A percentile compares a stretch with the other conserved stretches of the same genome.
Evolutionary conservation across 768 basidiomycete genomes (phyloP).

Genomic region (Mycena crocata): DNA sequence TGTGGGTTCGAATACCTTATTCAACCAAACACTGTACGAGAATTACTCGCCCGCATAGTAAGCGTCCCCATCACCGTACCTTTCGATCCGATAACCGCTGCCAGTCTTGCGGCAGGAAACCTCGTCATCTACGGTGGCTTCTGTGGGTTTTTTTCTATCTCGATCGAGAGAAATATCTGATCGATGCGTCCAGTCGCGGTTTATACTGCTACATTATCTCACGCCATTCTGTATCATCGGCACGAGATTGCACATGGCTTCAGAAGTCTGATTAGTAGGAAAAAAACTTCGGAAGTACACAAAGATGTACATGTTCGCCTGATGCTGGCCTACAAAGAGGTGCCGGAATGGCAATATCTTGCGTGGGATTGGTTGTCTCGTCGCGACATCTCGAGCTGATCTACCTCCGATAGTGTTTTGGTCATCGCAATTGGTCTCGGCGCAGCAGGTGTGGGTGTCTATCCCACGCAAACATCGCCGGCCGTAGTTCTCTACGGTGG

Average conservation of each 20-base stretch:
- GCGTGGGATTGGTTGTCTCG: slow-evolving; percentile 14
- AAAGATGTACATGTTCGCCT: slow-evolving; percentile 57
- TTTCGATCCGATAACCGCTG: no score
- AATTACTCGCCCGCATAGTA: slow-evolving; percentile 51
- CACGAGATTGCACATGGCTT: slow-evolving; percentile 48
- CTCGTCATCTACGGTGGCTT: slow-evolving; percentile 46
- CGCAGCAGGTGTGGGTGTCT: slow-evolving; percentile 43
- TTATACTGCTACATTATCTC: slow-evolving; percentile 50
- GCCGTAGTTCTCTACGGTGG: slow-evolving; percentile 39
- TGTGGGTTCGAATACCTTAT: slow-evolving; percentile 44
- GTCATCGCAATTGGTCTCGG: slow-evolving; percentile 44
- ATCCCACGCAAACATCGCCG: slow-evolving; percentile 46
- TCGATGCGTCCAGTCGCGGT: slow-evolving; percentile 10
- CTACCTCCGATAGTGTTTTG: slow-evolving; percentile 38
- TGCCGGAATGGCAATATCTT: slow-evolving; percentile 60
- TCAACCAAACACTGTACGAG: slow-evolving; percentile 50
- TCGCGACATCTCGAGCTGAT: no score
- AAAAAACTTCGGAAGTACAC: slow-evolving; percentile 42
- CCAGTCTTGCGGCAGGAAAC: slow-evolving; percentile 24
- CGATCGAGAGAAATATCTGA: slow-evolving; percentile 26
- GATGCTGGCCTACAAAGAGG: slow-evolving; percentile 52
- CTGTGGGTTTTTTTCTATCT: slow-evolving; percentile 9
- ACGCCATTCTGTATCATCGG: slow-evolving; percentile 56
- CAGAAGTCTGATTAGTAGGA: slow-evolving; percentile 39
- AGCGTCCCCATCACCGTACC: not conserved